Conservation (phyloP, 2,329 filamentous ascomycete species). For the Aspergillus calidoustus region DNA sequence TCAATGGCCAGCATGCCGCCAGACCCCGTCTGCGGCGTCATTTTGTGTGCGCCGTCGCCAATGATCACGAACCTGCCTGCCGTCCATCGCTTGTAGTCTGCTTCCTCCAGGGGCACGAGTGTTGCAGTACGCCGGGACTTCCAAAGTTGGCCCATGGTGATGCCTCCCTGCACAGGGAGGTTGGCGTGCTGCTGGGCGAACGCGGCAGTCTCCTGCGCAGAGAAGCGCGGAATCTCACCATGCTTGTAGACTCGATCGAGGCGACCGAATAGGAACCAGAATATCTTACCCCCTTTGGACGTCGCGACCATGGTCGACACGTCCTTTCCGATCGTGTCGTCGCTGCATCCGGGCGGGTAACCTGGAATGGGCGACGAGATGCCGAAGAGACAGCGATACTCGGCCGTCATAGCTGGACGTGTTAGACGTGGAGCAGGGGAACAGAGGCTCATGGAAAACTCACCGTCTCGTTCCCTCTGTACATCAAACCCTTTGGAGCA, state of each 20-base stretch:
- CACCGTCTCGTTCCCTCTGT: neutral
- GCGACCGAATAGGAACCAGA: constrained; percentile 3
- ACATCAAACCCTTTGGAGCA: neutral
- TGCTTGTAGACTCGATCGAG: neutral
- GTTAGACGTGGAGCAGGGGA: neutral
- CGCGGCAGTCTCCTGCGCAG: neutral
- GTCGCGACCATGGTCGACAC: neutral
- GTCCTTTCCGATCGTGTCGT: neutral
- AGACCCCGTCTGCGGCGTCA: neutral
- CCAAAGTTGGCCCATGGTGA: neutral
- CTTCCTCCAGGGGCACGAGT: neutral
- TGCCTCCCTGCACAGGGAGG: neutral
- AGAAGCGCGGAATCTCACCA: neutral
- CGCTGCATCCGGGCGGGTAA: neutral
- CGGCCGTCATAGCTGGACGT: neutral
- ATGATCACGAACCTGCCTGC: neutral
- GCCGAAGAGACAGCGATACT: constrained; percentile 5
- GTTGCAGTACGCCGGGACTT: neutral
- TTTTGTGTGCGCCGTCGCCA: neutral
- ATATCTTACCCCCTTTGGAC: neutral
- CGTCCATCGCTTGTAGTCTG: neutral
- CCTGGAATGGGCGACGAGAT: neutral
- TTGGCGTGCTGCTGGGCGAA: neutral
- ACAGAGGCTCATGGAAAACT: no score
- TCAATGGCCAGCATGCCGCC: neutral